Conservation (phyloP, 768 basidiomycete genomes). For the Boletus huronensis region DNA sequence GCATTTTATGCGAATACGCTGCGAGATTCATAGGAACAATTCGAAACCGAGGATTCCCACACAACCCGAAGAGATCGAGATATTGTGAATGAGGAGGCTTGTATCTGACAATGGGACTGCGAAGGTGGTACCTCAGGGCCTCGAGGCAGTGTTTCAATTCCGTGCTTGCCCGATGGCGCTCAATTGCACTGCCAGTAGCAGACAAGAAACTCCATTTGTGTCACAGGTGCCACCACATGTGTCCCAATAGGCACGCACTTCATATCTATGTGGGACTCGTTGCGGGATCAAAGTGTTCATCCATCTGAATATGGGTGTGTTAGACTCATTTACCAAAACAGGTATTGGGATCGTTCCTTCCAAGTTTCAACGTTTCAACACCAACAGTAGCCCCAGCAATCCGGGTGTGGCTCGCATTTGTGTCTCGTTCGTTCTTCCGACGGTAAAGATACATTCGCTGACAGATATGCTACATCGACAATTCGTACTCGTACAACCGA, state of each 20-base stretch:
- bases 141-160: background rate
- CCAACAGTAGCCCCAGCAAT: too few species aligned
- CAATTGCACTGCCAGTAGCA: too few species aligned
- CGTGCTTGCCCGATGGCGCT: constrained; percentile 5
- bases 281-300: background rate
- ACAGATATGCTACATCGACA: background rate
- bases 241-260: background rate
- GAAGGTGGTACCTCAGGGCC: background rate
- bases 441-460: background rate
- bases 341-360: background rate
- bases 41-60: constrained; percentile 1
- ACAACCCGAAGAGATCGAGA: background rate
- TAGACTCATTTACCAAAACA: background rate
- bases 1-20: constrained; percentile 8
- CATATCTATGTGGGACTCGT: too few species aligned
- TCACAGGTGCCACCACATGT: background rate
- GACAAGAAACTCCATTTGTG: background rate
- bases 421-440: too few species aligned
- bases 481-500: background rate
- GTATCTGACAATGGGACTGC: background rate
- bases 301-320: background rate
- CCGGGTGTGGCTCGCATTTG: too few species aligned
- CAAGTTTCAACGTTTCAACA: too few species aligned
- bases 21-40: constrained; percentile 10
- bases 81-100: background rate